A percentile compares a stretch with the other conserved stretches of the same genome.
These are phyloP conservation scores for Coccomyxa sp. DNA, from an alignment of 139 green algal genomes.

Conservation along the genomic window DNA sequence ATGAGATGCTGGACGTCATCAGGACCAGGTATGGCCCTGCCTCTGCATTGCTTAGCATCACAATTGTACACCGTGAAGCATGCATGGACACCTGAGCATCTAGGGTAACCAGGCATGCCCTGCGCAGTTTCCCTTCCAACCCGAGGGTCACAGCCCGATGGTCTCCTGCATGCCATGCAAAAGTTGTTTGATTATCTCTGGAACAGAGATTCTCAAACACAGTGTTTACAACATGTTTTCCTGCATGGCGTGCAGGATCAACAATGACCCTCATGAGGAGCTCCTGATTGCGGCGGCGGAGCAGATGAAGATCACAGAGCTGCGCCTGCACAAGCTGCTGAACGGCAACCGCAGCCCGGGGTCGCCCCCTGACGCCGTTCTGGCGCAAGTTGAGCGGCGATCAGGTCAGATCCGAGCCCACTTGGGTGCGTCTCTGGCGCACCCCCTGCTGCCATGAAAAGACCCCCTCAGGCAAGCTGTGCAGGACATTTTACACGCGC, in stretches of 20 bases:
- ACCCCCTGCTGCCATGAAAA: too few species aligned
- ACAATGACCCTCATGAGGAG: slow-evolving; percentile 62
- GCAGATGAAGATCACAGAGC: slow-evolving; percentile 96
- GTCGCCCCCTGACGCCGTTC: not conserved
- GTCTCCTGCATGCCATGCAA: not conserved
- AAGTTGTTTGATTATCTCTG: not conserved
- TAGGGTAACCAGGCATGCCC: not conserved
- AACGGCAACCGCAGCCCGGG: not conserved
- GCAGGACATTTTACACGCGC: too few species aligned
- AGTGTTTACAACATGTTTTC: not conserved
- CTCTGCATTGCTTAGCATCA: not conserved
- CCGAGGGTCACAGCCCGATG: too few species aligned
- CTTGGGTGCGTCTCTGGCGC: slow-evolving; percentile 16
- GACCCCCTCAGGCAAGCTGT: too few species aligned
- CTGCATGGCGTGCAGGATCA: slow-evolving; percentile 28
- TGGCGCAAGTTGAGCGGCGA: slow-evolving; percentile 7
- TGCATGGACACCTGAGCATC: not conserved
- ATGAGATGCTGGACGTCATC: slow-evolving; percentile 61
- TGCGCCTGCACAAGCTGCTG: slow-evolving; percentile 67
- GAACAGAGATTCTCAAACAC: not conserved
- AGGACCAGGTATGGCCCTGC: slow-evolving; percentile 32
- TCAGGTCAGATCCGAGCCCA: slow-evolving; percentile 46
- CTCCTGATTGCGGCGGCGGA: slow-evolving; percentile 66
- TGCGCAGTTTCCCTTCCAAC: not conserved
- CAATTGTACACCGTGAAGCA: not conserved